Conservation (phyloP, 148 eudicot species). For the Rhododendron griersonianum region DNA sequence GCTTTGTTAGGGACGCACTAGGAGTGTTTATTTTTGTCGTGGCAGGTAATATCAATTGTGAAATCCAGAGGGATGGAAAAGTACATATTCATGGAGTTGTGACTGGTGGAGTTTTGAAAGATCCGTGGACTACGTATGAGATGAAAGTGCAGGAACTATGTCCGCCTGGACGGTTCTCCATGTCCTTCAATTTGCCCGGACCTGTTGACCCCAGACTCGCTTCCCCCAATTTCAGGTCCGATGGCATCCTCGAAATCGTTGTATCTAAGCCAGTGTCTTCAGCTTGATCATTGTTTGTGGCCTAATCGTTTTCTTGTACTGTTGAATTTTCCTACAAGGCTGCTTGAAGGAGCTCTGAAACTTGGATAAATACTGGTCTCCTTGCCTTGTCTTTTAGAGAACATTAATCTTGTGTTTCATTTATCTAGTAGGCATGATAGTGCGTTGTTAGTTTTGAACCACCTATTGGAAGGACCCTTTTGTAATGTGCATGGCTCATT, state of each 20-base stretch:
- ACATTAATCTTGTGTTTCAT: background rate
- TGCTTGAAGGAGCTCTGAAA: background rate
- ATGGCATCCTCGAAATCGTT: conserved; percentile 75
- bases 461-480: background rate
- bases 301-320: background rate
- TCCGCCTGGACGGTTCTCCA: conserved; percentile 63
- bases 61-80: conserved; percentile 27
- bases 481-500: background rate
- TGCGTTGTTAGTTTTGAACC: background rate
- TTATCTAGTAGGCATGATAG: background rate
- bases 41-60: conserved; percentile 24
- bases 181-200: conserved; percentile 77
- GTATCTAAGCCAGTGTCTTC: conserved; percentile 8
- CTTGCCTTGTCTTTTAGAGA: background rate
- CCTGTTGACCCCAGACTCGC: conserved; percentile 72
- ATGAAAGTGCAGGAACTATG: conserved; percentile 51
- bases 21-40: background rate
- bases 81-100: conserved; percentile 37
- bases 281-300: background rate
- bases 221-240: conserved; percentile 47
- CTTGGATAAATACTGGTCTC: background rate
- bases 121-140: conserved; percentile 25
- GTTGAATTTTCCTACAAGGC: background rate
- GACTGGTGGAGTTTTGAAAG: conserved; percentile 29
- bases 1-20: background rate